phyloP scores from a whole-genome alignment of 768 basidiomycete genomes.

The Phylloporus arenicola region DNA sequence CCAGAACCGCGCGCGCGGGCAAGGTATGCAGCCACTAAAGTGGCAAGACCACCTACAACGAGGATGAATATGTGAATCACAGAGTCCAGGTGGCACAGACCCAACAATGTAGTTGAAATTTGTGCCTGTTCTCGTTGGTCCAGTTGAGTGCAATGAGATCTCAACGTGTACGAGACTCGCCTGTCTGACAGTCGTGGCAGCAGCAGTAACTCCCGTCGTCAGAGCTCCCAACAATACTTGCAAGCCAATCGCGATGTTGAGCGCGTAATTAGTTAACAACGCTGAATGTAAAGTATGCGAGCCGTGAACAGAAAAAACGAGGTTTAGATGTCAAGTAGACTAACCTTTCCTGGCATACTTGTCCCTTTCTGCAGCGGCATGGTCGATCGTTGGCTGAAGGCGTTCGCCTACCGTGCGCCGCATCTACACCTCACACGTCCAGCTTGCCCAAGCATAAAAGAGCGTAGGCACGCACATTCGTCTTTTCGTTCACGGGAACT shows the following conservation, averaged over 20 bases:
- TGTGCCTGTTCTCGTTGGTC: conserved; percentile 25
- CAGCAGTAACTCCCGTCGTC: conserved; percentile 59
- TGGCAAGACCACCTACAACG: conserved; percentile 52
- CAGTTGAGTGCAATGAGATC: not conserved
- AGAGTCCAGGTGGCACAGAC: conserved; percentile 16
- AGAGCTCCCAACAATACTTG: conserved; percentile 63
- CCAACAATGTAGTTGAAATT: conserved; percentile 38
- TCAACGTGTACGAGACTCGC: no score
- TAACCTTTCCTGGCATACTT: conserved; percentile 46
- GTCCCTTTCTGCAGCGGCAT: conserved; percentile 41
- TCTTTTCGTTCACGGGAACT: conserved; percentile 21
- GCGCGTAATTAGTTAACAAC: conserved; percentile 25
- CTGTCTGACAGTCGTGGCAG: conserved; percentile 36
- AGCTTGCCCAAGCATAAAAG: no score
- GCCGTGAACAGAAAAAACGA: not conserved
- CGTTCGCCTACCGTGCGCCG: conserved; percentile 46
- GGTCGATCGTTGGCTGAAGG: conserved; percentile 46
- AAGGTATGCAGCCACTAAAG: conserved; percentile 67
- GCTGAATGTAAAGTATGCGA: conserved; percentile 20
- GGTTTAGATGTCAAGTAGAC: conserved; percentile 12
- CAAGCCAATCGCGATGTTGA: conserved; percentile 50
- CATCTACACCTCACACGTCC: conserved; percentile 3
- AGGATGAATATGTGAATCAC: not conserved
- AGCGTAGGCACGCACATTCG: no score
- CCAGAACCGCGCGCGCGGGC: conserved; percentile 65